phyloP scores from a whole-genome alignment of 1,284 basidiomycete genomes.

The Phellopilus nigrolimitatus region DNA sequence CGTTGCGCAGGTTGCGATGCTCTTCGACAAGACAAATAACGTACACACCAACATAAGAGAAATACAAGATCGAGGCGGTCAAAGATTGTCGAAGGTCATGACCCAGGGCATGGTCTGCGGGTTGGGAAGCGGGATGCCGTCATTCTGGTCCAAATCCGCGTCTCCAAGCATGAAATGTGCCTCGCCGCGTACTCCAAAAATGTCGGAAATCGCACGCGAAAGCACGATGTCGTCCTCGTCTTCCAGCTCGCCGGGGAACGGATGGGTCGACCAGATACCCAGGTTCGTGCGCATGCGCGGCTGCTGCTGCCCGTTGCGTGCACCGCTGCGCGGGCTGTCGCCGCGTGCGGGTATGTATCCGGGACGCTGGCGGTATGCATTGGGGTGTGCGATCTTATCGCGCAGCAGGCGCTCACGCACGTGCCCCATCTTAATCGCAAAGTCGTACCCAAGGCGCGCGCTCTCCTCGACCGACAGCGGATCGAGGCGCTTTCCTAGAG shows the following conservation, averaged over 20 bases:
- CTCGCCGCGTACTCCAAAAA: constrained; percentile 17
- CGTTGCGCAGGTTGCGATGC: no score
- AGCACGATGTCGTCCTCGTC: constrained; percentile 17
- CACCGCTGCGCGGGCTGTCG: constrained; percentile 3
- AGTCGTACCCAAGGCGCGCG: constrained; percentile 23
- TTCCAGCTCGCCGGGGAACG: constrained; percentile 9
- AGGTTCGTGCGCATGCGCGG: not conserved
- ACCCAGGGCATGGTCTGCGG: no score
- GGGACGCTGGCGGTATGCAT: constrained; percentile 11
- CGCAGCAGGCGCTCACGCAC: constrained; percentile 16
- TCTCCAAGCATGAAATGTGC: not conserved
- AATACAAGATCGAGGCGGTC: no score
- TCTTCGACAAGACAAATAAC: no score
- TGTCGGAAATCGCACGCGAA: constrained; percentile 11
- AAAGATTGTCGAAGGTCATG: no score
- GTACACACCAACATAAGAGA: no score
- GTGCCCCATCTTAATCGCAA: constrained; percentile 18
- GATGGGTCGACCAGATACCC: not conserved
- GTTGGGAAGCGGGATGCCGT: not conserved
- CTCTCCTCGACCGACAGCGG: constrained; percentile 27
- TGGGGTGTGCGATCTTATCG: constrained; percentile 18
- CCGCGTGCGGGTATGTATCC: not conserved
- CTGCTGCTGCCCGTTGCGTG: not conserved
- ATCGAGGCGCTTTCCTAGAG: constrained; percentile 24
- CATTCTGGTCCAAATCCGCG: constrained; percentile 2